Evolutionary conservation across 176 grass and related monocot species (phyloP), one percentile per base, ranked within the genome.

Genomic region (Oryza rufipogon): DNA sequence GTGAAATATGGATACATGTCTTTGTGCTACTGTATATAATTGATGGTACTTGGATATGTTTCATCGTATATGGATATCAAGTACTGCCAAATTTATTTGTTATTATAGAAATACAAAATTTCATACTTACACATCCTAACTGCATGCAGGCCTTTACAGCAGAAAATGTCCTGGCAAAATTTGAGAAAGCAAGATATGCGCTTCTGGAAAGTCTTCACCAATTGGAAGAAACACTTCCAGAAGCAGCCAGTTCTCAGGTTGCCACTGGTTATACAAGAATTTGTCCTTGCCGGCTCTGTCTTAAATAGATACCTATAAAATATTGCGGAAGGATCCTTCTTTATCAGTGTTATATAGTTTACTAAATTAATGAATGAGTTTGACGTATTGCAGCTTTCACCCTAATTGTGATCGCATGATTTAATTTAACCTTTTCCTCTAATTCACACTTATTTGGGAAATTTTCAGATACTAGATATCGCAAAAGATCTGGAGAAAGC

Each of bases 181-280:
- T 98, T 85, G 87, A 92, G 75, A 98, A 93, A 84, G 72, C 81
- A 83, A 98, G 83, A 92, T 79, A 44, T 58, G 73, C 68, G 78
- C 96, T 98, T 90, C 38, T 95, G 39, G 86, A 95, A 77, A 92
- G 89, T 81, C 82, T 98, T 89, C 85, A 65, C 9, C 91, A 54
- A 38, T 77, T 95, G 33, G 85, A 95, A 74, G 91, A 91, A 79
- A 90, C 90, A 56, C 74, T 93, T 81, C 80, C 93, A 7, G 77
- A 85, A 48, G 76, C 82, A 32, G 70, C 90, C 56, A 28, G 36
- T 87, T 87, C 71, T 91, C 83, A 91, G 92, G 96, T 97, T 64
- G 7, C 69, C 75, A n/a, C 39, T 76, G 17, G 68, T 77, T 42
- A 69, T 70, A 20, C 36, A 77, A 64, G 34, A 49, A 68, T 83